Conservation (phyloP, 1,284 basidiomycete genomes). For the Inonotus hispidus region DNA sequence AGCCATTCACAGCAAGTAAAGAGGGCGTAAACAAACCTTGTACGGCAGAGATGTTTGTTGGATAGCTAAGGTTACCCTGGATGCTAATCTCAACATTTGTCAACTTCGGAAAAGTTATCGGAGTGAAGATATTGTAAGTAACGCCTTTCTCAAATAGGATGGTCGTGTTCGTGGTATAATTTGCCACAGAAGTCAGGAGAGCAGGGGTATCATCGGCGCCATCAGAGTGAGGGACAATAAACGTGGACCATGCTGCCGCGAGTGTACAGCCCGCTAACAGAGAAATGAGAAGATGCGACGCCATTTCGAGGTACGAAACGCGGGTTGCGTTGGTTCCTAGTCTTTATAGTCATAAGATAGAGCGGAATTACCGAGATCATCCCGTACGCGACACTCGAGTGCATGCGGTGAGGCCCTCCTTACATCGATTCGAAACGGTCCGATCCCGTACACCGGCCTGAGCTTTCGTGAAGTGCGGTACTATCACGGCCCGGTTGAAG, state of each 20-base stretch:
- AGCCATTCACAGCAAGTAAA: background rate
- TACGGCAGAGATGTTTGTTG: constrained; percentile 45
- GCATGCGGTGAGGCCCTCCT: background rate
- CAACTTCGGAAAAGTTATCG: constrained; percentile 49
- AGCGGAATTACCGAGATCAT: background rate
- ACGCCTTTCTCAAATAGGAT: constrained; percentile 51
- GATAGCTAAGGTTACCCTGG: constrained; percentile 55
- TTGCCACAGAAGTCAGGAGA: constrained; percentile 37
- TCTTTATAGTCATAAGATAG: constrained; percentile 14
- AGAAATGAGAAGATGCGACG: background rate
- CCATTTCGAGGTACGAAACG: background rate
- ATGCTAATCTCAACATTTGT: constrained; percentile 53
- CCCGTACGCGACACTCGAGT: background rate
- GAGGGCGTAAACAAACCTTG: constrained; percentile 37
- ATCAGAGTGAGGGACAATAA: constrained; percentile 42
- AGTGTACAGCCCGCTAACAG: constrained; percentile 1
- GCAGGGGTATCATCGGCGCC: constrained; percentile 49
- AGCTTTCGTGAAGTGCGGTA: too few species aligned
- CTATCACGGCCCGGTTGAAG: too few species aligned
- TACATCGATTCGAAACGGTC: background rate
- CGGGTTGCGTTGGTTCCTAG: background rate
- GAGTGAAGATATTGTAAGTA: constrained; percentile 55
- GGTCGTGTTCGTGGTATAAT: constrained; percentile 41
- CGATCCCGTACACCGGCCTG: background rate
- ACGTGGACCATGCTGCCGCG: constrained; percentile 40